Evolutionary conservation across 83 land plant genomes (phyloP).

Genomic region (Isoetes engelmannii): DNA sequence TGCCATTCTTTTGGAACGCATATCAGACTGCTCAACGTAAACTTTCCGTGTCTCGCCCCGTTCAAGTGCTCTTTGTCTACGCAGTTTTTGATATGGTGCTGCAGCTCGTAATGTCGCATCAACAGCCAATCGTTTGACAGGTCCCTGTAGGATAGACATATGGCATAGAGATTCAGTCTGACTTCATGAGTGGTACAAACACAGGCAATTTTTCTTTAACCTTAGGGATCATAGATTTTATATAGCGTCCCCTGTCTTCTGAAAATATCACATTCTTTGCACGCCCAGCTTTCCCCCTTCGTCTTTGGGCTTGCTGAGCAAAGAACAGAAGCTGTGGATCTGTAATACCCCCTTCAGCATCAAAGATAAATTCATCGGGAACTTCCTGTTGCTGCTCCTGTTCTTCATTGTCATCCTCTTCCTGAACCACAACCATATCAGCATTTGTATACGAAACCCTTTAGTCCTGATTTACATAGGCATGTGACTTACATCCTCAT

Average conservation of each 20-base stretch:
- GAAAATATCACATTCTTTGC: constrained; percentile 99
- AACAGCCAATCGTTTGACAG: constrained; percentile 81
- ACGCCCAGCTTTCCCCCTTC: constrained; percentile 87
- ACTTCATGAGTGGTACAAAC: background rate
- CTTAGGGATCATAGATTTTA: constrained; percentile 99
- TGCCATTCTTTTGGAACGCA: constrained; percentile 95
- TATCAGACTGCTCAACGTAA: constrained; percentile 86
- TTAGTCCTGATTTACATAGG: too few relatives aligned
- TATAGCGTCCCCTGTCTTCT: constrained; percentile 94
- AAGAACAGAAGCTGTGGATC: constrained; percentile 91
- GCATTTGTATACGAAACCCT: background rate
- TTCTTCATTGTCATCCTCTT: constrained; percentile 66
- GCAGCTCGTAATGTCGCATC: constrained; percentile 99
- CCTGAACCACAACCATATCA: background rate
- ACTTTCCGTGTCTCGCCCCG: constrained; percentile 54
- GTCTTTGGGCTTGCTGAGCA: constrained; percentile 93
- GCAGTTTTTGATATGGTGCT: constrained; percentile 88
- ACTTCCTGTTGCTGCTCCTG: constrained; percentile 77
- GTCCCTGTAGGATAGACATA: constrained; percentile 47
- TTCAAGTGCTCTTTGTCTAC: constrained; percentile 58
- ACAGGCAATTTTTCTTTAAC: constrained; percentile 21
- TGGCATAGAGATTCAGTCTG: background rate
- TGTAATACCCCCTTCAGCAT: constrained; percentile 96
- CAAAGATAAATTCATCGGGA: constrained; percentile 98
- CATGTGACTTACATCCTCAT: constrained; percentile 36